These are phyloP conservation scores for Eremothecium cymbalariae DNA, from an alignment of 1,139 yeast species.

Conservation along the genomic window DNA sequence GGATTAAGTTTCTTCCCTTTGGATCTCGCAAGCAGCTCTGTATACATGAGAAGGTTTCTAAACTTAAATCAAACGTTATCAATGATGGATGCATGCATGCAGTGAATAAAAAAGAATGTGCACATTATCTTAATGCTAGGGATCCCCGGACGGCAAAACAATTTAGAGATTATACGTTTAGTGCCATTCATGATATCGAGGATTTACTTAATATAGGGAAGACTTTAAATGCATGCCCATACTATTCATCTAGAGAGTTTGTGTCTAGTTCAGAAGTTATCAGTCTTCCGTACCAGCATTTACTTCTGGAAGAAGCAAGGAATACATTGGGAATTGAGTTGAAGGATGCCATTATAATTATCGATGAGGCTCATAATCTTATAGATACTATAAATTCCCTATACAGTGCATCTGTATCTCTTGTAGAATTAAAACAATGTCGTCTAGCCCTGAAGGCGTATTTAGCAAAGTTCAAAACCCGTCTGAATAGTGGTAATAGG, in stretches of 20 bases:
- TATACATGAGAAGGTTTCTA: constrained; percentile 54
- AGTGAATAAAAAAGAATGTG: constrained; percentile 50
- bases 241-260: constrained; percentile 61
- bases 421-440: constrained; percentile 38
- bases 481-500: constrained; percentile 68
- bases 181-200: constrained; percentile 73
- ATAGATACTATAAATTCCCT: constrained; percentile 68
- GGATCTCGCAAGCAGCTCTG: constrained; percentile 87
- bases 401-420: constrained; percentile 53
- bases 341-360: constrained; percentile 58
- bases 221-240: constrained; percentile 61
- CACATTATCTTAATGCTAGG: constrained; percentile 38
- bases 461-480: constrained; percentile 48
- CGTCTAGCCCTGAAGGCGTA: constrained; percentile 45
- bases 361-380: constrained; percentile 91
- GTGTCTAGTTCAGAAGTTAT: constrained; percentile 57
- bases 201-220: constrained; percentile 61
- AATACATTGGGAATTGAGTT: constrained; percentile 51
- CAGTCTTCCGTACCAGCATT: constrained; percentile 77
- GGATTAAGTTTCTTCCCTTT: constrained; percentile 54
- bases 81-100: constrained; percentile 80
- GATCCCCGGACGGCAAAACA: constrained; percentile 31
- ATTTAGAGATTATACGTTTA: constrained; percentile 53
- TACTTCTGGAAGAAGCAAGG: constrained; percentile 60
- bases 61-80: constrained; percentile 45